Conservation (phyloP, 2,329 filamentous ascomycete species). For the Pseudocercospora eumusae region DNA sequence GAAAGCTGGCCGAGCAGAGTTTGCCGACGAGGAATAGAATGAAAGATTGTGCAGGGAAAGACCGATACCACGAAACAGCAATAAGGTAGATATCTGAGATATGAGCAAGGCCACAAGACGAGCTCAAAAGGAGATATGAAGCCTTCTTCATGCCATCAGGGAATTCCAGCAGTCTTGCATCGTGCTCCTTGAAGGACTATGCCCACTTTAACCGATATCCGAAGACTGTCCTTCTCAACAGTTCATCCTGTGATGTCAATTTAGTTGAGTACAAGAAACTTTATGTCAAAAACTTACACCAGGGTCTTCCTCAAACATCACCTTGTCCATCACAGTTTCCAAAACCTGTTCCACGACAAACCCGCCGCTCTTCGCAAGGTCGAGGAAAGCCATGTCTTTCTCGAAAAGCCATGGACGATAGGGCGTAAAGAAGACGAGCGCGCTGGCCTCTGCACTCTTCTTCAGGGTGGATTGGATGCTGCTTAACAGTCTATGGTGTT, state of each 20-base stretch:
- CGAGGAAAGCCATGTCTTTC: constrained; percentile 85
- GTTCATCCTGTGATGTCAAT: constrained; percentile 60
- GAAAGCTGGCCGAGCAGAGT: constrained; percentile 67
- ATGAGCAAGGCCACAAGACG: not conserved
- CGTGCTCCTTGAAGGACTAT: constrained; percentile 1
- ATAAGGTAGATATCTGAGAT: constrained; percentile 8
- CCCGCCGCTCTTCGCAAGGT: constrained; percentile 67
- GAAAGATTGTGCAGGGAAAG: not conserved
- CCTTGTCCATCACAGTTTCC: constrained; percentile 78
- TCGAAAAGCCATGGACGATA: constrained; percentile 88
- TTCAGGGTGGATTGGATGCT: constrained; percentile 70
- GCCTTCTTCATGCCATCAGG: not conserved
- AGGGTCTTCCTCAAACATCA: constrained; percentile 85
- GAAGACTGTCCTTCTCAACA: constrained; percentile 77
- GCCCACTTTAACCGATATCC: constrained; percentile 72
- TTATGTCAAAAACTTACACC: constrained; percentile 56
- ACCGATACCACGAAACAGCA: constrained; percentile 5
- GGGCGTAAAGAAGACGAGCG: constrained; percentile 90
- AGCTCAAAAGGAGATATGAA: not conserved
- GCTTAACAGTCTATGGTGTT: constrained; percentile 75
- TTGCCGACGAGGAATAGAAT: constrained; percentile 47
- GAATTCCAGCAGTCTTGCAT: not conserved
- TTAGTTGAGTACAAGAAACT: not conserved
- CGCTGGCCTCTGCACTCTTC: constrained; percentile 57
- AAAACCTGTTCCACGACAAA: constrained; percentile 77